These are phyloP conservation scores for Thymus quinquecostatus DNA, from an alignment of 257 asterid species.

Conservation along the genomic window DNA sequence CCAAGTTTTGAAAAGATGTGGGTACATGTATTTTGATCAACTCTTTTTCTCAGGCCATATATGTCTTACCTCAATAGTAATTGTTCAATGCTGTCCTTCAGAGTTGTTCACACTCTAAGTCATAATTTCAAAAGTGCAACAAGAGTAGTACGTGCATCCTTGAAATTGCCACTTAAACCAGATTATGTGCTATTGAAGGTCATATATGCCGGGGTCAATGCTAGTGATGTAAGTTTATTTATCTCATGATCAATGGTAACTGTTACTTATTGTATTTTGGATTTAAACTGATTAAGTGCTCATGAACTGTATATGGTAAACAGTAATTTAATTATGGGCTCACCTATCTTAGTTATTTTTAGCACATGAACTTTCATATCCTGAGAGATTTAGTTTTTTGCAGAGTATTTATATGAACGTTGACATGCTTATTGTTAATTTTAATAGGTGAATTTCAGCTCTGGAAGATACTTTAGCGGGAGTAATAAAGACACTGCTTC, in stretches of 20 bases:
- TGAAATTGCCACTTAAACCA: slow-evolving; percentile 75
- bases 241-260: background rate
- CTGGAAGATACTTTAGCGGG: slow-evolving; percentile 87
- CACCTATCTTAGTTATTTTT: slow-evolving; percentile 1
- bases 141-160: slow-evolving; percentile 55
- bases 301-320: background rate
- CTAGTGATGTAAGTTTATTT: slow-evolving; percentile 87
- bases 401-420: slow-evolving; percentile 16
- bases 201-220: slow-evolving; percentile 97
- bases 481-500: slow-evolving; percentile 59
- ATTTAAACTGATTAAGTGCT: background rate
- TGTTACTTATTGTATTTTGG: slow-evolving; percentile 14
- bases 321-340: background rate
- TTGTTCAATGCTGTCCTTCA: slow-evolving; percentile 40
- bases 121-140: slow-evolving; percentile 87
- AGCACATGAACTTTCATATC: slow-evolving; percentile 21
- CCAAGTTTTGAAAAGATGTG: slow-evolving; percentile 84
- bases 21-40: slow-evolving; percentile 28
- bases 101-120: slow-evolving; percentile 86
- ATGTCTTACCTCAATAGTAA: slow-evolving; percentile 31
- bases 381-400: slow-evolving; percentile 5
- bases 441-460: slow-evolving; percentile 91
- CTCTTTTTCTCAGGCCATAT: slow-evolving; percentile 23
- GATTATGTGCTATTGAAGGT: slow-evolving; percentile 82
- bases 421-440: slow-evolving; percentile 31